phyloP scores from a whole-genome alignment of 208 protist species.

The Trypanosomatidae sp. region DNA sequence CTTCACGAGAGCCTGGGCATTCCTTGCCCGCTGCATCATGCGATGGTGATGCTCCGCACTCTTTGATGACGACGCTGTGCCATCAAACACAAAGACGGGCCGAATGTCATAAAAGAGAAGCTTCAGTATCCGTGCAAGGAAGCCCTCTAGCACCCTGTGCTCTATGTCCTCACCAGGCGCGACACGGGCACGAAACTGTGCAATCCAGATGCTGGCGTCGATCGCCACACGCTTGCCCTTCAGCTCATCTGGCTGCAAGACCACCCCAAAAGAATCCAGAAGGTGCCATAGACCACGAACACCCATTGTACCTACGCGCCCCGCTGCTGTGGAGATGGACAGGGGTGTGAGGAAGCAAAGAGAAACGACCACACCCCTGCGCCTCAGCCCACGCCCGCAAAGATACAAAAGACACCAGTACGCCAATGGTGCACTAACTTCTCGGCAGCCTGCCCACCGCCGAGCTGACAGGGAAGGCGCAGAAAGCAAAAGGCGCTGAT shows the following conservation, averaged over 20 bases:
- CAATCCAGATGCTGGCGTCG: conserved; percentile 91
- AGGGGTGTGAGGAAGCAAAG: background rate
- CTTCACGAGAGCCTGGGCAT: conserved; percentile 38
- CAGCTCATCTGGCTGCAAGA: conserved; percentile 65
- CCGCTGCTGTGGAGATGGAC: background rate
- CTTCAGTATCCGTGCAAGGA: conserved; percentile 83
- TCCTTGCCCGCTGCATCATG: conserved; percentile 28
- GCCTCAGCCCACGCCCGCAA: background rate
- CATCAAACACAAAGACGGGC: conserved; percentile 91
- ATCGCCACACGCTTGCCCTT: conserved; percentile 75
- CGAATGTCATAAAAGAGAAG: conserved; percentile 87
- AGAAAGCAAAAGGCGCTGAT: background rate
- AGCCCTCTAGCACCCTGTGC: conserved; percentile 72
- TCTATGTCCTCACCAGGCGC: conserved; percentile 45
- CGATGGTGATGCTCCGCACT: conserved; percentile 58
- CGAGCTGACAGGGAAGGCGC: background rate
- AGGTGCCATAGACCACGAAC: conserved; percentile 85
- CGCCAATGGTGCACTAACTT: background rate
- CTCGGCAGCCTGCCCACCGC: background rate
- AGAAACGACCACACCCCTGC: background rate
- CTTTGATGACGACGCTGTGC: conserved; percentile 57
- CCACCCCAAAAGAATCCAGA: conserved; percentile 80
- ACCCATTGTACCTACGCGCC: conserved; percentile 47
- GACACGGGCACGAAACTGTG: conserved; percentile 64
- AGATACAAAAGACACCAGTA: background rate